These are phyloP conservation scores for Phytophthora ramorum DNA, from an alignment of 352 stramenopile species.

Conservation along the genomic window DNA sequence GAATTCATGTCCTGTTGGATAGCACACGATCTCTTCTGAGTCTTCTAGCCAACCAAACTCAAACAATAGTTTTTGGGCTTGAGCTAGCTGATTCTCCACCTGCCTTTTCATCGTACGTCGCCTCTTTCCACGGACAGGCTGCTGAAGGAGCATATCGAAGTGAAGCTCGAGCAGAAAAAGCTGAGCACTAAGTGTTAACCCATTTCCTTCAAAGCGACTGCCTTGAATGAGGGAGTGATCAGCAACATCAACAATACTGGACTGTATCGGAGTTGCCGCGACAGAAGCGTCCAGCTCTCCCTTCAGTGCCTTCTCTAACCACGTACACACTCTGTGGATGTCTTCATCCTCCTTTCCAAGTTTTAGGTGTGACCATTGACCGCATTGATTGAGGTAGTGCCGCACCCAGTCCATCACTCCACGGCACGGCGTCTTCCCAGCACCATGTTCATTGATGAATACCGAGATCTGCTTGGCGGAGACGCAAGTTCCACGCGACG, in stretches of 20 bases:
- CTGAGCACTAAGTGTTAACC: slow-evolving; percentile 43
- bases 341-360: slow-evolving; percentile 43
- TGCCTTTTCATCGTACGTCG: slow-evolving; percentile 30
- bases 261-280: slow-evolving; percentile 7
- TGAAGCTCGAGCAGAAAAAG: slow-evolving; percentile 72
- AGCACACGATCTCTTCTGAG: slow-evolving; percentile 13
- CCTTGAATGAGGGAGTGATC: slow-evolving; percentile 27
- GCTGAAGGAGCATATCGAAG: slow-evolving; percentile 52
- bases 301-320: slow-evolving; percentile 62
- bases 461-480: slow-evolving; percentile 12
- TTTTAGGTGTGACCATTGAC: slow-evolving; percentile 53
- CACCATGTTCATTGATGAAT: slow-evolving; percentile 22
- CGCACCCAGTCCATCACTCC: slow-evolving; percentile 38
- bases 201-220: slow-evolving; percentile 38
- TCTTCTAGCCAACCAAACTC: slow-evolving; percentile 53
- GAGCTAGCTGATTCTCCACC: slow-evolving; percentile 35
- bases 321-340: slow-evolving; percentile 56
- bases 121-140: slow-evolving; percentile 31
- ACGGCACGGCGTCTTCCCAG: background rate
- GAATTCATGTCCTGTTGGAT: slow-evolving; percentile 22
- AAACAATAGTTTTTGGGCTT: slow-evolving; percentile 48
- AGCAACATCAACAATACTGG: slow-evolving; percentile 22
- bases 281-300: slow-evolving; percentile 36
- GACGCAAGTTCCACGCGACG: slow-evolving; percentile 2
- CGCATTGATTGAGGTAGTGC: slow-evolving; percentile 67